Base-by-base conservation (phyloP, 345 rosid species). In the Salix arbutifolia region DNA sequence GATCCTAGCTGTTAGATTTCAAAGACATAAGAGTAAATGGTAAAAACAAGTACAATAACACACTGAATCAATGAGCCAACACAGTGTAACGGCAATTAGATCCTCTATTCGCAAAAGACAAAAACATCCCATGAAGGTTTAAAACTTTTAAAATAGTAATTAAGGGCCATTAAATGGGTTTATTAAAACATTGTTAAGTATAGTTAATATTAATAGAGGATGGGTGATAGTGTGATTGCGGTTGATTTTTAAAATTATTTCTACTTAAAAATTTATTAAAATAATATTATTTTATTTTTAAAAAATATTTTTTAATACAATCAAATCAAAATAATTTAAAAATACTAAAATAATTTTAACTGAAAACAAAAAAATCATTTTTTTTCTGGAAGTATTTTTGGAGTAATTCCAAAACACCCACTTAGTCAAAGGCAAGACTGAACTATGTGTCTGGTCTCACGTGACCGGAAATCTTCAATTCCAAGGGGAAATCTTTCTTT, bases 401-500 rank as follows among this genome's bases (percentile, higher is more conserved):
- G 35, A 33, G 35, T 33, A 33, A 33, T 33, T 33, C 35, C 35
- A 33, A 33, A 35, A 35, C 37, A 35, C 37, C 37, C 7, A 0
- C 18, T 42, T 48, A 76, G 90, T 87, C 89, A 87, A 82, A 86
- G 78, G 12, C 14, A 48, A 60, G 78, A 79, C 84, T 65, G 84
- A 42, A 76, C 84, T 60, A 46, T 69, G 80, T 68, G 78, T 73
- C 76, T 74, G 76, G 65, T 61, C 65, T 82, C 89, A 87, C 86
- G 89, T 88, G 89, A 85, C 80, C 74, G 13, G 4, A 70, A 83
- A 83, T 85, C 88, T 72, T 84, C n/a, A 58, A 44, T 74, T 68
- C 40, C 76, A 60, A 80, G 83, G 79, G 65, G 19, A 62, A 84
- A 75, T 77, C 66, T 28, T 67, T 33, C 17, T 44, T 71, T 74